These are phyloP conservation scores for Pilobolus umbonatus DNA, from an alignment of 192 early-diverging fungal species.

Conservation along the genomic window DNA sequence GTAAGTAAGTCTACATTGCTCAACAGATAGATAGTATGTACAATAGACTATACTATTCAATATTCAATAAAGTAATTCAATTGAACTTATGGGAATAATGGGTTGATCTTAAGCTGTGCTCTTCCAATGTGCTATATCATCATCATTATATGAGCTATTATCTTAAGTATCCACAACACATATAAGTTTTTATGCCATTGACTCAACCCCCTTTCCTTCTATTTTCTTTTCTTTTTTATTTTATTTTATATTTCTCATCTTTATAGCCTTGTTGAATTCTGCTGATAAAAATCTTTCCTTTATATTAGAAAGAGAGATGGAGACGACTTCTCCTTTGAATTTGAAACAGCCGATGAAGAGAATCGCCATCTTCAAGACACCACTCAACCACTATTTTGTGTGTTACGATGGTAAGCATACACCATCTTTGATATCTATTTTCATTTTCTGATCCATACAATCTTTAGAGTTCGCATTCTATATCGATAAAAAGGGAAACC, in stretches of 20 bases:
- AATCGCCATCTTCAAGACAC: constrained; percentile 76
- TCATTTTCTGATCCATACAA: constrained; percentile 72
- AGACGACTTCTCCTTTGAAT: constrained; percentile 7
- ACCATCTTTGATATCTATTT: constrained; percentile 62
- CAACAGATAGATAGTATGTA: too few species aligned
- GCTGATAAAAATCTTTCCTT: constrained; percentile 75
- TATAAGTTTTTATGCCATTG: constrained; percentile 43
- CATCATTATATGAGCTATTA: too few species aligned
- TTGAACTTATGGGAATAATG: too few species aligned
- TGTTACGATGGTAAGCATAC: constrained; percentile 87
- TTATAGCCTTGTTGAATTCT: constrained; percentile 71
- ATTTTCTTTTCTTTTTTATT: too few species aligned
- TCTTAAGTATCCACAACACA: too few species aligned
- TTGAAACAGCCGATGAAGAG: constrained; percentile 54
- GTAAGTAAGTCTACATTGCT: too few species aligned
- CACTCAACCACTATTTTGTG: constrained; percentile 75
- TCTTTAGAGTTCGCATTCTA: constrained; percentile 83
- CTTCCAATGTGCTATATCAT: too few species aligned
- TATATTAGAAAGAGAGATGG: constrained; percentile 73
- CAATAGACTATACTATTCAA: too few species aligned
- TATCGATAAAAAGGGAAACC: constrained; percentile 79
- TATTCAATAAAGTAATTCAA: too few species aligned
- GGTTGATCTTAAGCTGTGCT: too few species aligned
- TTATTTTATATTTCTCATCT: constrained; percentile 39
- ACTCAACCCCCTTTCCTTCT: not conserved